Conservation (phyloP, 2,329 filamentous ascomycete species). For the Botrytis pseudocinerea region DNA sequence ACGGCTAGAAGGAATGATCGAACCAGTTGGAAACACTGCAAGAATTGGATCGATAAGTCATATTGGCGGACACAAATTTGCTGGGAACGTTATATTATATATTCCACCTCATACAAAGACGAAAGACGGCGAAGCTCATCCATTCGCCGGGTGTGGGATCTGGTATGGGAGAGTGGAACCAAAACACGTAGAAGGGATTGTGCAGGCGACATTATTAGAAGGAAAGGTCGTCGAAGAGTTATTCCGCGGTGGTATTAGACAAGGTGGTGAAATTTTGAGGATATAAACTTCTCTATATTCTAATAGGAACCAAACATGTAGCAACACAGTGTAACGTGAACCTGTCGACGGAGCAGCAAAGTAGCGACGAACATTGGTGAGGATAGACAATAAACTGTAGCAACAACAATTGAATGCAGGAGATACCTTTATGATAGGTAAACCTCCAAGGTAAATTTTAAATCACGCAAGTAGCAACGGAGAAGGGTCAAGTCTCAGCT, state of each 20-base stretch:
- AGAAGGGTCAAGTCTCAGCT: neutral
- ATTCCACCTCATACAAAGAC: constrained; percentile 58
- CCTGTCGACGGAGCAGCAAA: neutral
- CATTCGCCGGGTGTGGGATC: constrained; percentile 68
- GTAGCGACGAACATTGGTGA: neutral
- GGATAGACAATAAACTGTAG: neutral
- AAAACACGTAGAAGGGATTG: constrained; percentile 72
- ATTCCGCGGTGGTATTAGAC: constrained; percentile 68
- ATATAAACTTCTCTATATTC: constrained; percentile 26
- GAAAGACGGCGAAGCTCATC: constrained; percentile 49
- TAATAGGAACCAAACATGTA: neutral
- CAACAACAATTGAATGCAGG: neutral
- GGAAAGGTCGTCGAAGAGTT: constrained; percentile 70
- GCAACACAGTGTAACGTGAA: neutral
- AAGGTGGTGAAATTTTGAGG: constrained; percentile 51
- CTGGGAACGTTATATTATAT: constrained; percentile 82
- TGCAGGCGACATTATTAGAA: constrained; percentile 66
- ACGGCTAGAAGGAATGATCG: constrained; percentile 47
- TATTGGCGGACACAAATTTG: constrained; percentile 82
- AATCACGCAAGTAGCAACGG: neutral
- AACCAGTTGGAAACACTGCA: constrained; percentile 45
- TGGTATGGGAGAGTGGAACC: constrained; percentile 83
- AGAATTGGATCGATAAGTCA: constrained; percentile 73
- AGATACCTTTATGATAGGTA: neutral
- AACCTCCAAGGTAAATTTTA: neutral